Evolutionary conservation across 305 asterid genomes (phyloP), one percentile per base, ranked within the genome.

Genomic region (Fraxinus platypoda): DNA sequence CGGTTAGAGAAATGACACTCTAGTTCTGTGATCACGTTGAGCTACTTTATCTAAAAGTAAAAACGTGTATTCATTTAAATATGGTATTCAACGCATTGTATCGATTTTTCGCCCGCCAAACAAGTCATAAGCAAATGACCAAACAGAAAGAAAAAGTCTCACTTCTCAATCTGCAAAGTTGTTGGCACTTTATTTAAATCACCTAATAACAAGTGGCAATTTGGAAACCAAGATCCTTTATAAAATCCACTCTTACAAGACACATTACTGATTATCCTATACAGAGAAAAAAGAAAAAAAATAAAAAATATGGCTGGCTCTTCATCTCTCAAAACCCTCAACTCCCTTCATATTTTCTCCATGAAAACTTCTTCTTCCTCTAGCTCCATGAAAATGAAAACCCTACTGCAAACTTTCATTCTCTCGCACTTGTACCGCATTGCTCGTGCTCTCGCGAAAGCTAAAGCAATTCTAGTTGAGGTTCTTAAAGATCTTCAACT

Each of bases 391-490:
- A 94, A 93, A 85, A 87, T 90, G 87, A 94, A 90, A 84, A 85
- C 89, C 84, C 82, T 93, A 6, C 89, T 94, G 77, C 96, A 90
- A 85, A 86, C 95, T 79, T 90, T 91, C 88, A 73, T 95, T 5
- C 88, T 95, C 89, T 91, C 98, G 0, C 95, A 91, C 68, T 52
- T 95, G 75, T 91, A 89, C 81, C 90, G 92, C 80, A 46, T 92
- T 23, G 87, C 91, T 0, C 89, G 98, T 0, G 88, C 93, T 77
- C 85, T 94, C 26, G 23, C 93, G 5, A 89, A 84, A 46, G 93
- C 95, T 1, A 95, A 92, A 81, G 85, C 97, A 0, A 15, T 87
- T 33, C 81, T 91, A 73, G 17, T 88, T 80, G 88, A 90, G n/a
- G 84, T 91, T 80, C 80, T 93, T 80, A 90, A 91, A 75, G 87